These are phyloP conservation scores for Trichophyton verrucosum DNA, from an alignment of 2,329 filamentous ascomycete species.

Conservation along the genomic window DNA sequence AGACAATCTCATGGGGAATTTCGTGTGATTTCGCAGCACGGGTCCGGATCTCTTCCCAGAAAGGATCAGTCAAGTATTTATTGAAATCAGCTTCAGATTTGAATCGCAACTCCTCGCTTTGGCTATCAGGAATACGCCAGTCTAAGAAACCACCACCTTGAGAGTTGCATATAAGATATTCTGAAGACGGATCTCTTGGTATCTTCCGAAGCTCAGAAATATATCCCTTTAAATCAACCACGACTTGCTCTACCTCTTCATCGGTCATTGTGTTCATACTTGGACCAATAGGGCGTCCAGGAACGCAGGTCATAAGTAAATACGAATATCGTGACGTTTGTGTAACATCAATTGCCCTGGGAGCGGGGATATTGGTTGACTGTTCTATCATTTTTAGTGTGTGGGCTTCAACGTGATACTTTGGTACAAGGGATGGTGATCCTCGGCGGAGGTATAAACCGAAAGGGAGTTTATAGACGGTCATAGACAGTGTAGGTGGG, in stretches of 20 bases:
- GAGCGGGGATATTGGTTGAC: constrained; percentile 9
- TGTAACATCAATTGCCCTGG: constrained; percentile 10
- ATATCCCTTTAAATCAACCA: constrained; percentile 10
- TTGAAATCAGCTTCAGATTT: constrained; percentile 12
- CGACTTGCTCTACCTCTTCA: constrained; percentile 9
- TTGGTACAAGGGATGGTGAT: constrained; percentile 3
- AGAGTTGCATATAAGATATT: constrained; percentile 12
- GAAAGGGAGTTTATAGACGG: constrained; percentile 11
- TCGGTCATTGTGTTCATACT: constrained; percentile 11
- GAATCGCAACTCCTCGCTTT: constrained; percentile 11
- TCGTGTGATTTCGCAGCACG: constrained; percentile 9
- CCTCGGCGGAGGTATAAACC: constrained; percentile 12
- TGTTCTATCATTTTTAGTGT: constrained; percentile 10
- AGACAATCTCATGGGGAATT: constrained; percentile 17
- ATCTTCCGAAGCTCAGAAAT: constrained; percentile 10
- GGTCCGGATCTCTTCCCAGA: constrained; percentile 9
- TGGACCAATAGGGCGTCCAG: constrained; percentile 12
- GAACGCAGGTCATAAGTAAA: constrained; percentile 14
- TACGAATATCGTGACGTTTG: constrained; percentile 6
- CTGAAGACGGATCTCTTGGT: background rate
- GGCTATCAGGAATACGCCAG: constrained; percentile 12
- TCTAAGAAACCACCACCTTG: constrained; percentile 11
- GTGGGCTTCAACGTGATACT: constrained; percentile 9
- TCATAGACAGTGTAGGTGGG: constrained; percentile 10
- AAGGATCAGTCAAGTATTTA: constrained; percentile 10